Evolutionary conservation across 805 yeast genomes (phyloP).

Genomic region (Millerago galiae): DNA sequence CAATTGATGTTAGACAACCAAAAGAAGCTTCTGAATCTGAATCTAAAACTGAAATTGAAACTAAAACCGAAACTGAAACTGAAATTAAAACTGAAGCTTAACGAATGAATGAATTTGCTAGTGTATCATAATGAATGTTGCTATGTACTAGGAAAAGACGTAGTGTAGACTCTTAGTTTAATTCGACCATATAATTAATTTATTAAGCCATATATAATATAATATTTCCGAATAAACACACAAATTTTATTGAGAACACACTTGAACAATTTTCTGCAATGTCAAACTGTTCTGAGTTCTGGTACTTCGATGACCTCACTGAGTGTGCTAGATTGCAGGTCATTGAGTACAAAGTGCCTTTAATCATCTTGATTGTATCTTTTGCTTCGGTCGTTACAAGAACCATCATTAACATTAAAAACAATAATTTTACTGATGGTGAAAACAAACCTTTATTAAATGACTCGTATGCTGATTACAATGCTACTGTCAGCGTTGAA

Average conservation of each 20-base stretch:
- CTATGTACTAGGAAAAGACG: too few relatives aligned
- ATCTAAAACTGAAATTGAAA: constrained; percentile 8
- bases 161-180: too few relatives aligned
- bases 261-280: not conserved
- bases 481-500: constrained; percentile 25
- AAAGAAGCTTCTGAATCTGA: constrained; percentile 23
- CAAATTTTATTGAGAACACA: not conserved
- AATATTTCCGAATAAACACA: not conserved
- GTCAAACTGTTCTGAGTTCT: constrained; percentile 20
- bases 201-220: too few relatives aligned
- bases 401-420: constrained; percentile 6
- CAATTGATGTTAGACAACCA: constrained; percentile 48
- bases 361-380: constrained; percentile 25
- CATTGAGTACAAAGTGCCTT: constrained; percentile 33
- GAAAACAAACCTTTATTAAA: constrained; percentile 16
- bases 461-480: constrained; percentile 4
- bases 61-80: not conserved
- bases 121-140: too few relatives aligned
- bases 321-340: constrained; percentile 39
- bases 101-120: not conserved
- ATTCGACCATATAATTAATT: too few relatives aligned
- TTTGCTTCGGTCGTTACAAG: constrained; percentile 10
- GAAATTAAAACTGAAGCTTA: not conserved
- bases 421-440: not conserved
- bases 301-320: constrained; percentile 61